A percentile compares a stretch with the other conserved stretches of the same genome.
Conservation (phyloP, 345 rosid species). For the Camelina laxa region DNA sequence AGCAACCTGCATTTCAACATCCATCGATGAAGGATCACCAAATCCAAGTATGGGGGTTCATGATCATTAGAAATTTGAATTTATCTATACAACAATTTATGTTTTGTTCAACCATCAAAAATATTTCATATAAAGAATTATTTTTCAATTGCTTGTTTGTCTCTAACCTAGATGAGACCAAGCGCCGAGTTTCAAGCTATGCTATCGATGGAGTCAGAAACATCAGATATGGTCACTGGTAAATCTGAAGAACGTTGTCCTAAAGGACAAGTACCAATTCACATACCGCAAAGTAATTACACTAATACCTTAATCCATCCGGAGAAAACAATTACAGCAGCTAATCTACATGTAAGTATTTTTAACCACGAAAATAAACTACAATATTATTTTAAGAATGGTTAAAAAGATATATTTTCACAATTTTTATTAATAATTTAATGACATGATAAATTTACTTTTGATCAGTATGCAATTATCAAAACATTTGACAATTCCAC, state of each 20-base stretch:
- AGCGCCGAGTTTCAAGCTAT: conserved; percentile 22
- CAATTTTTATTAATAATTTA: not conserved
- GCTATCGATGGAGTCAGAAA: conserved; percentile 2
- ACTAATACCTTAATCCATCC: not conserved
- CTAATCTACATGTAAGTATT: conserved; percentile 30
- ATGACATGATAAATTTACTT: not conserved
- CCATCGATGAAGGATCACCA: conserved; percentile 25
- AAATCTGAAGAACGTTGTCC: conserved; percentile 24
- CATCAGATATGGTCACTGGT: not conserved
- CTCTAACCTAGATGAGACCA: conserved; percentile 27
- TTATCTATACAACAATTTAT: not conserved
- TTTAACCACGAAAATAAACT: not conserved
- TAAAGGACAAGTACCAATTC: conserved; percentile 33
- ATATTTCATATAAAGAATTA: not conserved
- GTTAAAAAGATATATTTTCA: not conserved
- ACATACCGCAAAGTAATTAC: not conserved
- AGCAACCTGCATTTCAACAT: conserved; percentile 34
- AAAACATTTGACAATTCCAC: conserved; percentile 4
- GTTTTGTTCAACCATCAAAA: not conserved
- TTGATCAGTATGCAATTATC: conserved; percentile 24
- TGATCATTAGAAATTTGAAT: not conserved
- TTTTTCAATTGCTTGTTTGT: not conserved
- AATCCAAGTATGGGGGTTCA: conserved; percentile 4
- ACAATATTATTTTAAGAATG: not conserved
- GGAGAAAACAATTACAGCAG: not conserved